Evolutionary conservation across 106 monocot species (phyloP).

Genomic region (Acanthochlamys bracteata): DNA sequence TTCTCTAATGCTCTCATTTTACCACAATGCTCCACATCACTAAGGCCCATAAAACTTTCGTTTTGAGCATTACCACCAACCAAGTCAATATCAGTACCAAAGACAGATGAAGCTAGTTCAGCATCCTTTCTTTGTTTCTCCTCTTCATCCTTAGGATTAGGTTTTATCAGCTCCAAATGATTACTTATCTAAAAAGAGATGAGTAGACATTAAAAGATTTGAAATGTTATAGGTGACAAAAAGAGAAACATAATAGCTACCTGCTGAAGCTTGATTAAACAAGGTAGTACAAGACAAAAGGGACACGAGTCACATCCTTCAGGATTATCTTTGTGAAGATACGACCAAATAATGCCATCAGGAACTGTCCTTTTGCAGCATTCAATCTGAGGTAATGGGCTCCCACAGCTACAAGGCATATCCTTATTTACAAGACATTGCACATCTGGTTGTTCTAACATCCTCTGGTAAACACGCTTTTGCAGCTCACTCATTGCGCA

Average conservation of each 20-base stretch:
- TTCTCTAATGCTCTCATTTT: conserved; percentile 89
- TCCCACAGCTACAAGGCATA: conserved; percentile 84
- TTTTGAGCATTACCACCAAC: conserved; percentile 66
- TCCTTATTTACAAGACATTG: conserved; percentile 91
- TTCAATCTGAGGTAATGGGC: conserved; percentile 79
- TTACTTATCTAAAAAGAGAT: conserved; percentile 63
- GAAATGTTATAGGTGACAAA: background rate
- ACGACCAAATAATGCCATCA: conserved; percentile 87
- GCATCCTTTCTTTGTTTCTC: conserved; percentile 98
- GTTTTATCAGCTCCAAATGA: conserved; percentile 95
- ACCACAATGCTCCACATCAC: conserved; percentile 88
- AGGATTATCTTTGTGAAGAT: conserved; percentile 82
- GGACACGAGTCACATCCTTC: conserved; percentile 92
- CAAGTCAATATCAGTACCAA: conserved; percentile 64
- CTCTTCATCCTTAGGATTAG: conserved; percentile 78
- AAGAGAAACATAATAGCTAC: conserved; percentile 19
- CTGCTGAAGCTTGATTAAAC: conserved; percentile 94
- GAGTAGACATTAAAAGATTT: too few species aligned
- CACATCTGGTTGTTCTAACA: conserved; percentile 86
- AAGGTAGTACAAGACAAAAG: conserved; percentile 95
- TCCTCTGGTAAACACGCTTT: conserved; percentile 89
- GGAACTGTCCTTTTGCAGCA: conserved; percentile 80
- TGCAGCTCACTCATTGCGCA: conserved; percentile 93
- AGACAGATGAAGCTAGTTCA: conserved; percentile 70
- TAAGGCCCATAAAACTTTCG: conserved; percentile 95